phyloP scores from a whole-genome alignment of 441 rosid species.

The Syzygium malaccense region DNA sequence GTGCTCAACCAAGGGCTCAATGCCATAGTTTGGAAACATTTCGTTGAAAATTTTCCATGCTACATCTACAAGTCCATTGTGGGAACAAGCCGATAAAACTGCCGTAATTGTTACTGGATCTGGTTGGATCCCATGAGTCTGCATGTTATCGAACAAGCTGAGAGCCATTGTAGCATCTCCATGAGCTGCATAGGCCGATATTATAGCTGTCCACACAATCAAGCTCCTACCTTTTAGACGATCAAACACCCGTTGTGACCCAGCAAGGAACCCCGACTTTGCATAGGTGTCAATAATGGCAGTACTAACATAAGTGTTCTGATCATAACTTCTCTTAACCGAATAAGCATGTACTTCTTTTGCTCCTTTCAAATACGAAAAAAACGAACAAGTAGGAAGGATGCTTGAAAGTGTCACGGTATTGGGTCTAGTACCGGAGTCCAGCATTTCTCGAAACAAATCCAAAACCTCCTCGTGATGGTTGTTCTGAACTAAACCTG shows the following conservation, averaged over 20 bases:
- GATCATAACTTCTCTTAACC: slow-evolving; percentile 36
- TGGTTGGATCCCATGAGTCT: slow-evolving; percentile 39
- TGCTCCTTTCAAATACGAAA: slow-evolving; percentile 59
- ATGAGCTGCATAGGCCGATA: slow-evolving; percentile 65
- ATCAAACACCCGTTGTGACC: slow-evolving; percentile 56
- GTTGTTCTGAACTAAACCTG: slow-evolving; percentile 79
- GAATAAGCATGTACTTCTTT: slow-evolving; percentile 72
- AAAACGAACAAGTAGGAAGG: slow-evolving; percentile 48
- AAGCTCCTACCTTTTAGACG: slow-evolving; percentile 44
- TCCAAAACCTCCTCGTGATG: slow-evolving; percentile 31
- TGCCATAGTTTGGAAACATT: slow-evolving; percentile 34
- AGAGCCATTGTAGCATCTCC: slow-evolving; percentile 58
- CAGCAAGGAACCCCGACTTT: slow-evolving; percentile 53
- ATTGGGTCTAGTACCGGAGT: slow-evolving; percentile 47
- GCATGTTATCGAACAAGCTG: slow-evolving; percentile 52
- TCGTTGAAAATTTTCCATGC: slow-evolving; percentile 48
- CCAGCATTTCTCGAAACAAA: slow-evolving; percentile 54
- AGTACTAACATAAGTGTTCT: slow-evolving; percentile 54
- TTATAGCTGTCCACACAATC: slow-evolving; percentile 81
- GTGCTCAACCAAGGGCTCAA: slow-evolving; percentile 61
- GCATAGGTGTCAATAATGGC: slow-evolving; percentile 68
- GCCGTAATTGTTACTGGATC: slow-evolving; percentile 69
- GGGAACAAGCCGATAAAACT: slow-evolving; percentile 70
- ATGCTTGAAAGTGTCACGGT: slow-evolving; percentile 57
- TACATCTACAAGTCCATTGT: slow-evolving; percentile 51